Evolutionary conservation across 257 asterid genomes (phyloP).

Genomic region (Gentiana macrophylla): DNA sequence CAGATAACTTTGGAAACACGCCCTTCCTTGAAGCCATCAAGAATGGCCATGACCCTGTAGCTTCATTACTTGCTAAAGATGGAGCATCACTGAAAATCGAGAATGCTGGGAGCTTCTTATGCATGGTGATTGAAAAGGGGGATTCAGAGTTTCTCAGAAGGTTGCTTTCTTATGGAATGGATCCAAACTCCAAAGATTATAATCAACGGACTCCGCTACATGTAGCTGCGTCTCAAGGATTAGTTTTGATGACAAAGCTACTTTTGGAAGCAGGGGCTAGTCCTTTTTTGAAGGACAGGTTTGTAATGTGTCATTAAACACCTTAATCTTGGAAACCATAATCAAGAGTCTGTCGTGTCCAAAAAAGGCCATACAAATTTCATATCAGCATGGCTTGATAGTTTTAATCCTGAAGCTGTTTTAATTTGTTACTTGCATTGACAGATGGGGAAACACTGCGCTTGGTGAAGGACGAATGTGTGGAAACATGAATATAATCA

Average conservation of each 20-base stretch:
- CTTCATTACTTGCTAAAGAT: slow-evolving; percentile 46
- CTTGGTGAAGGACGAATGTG: slow-evolving; percentile 62
- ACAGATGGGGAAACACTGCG: slow-evolving; percentile 27
- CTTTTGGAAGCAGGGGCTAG: slow-evolving; percentile 87
- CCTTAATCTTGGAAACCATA: no score
- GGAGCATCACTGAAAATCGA: slow-evolving; percentile 64
- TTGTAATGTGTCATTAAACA: neutral
- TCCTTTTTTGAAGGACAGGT: slow-evolving; percentile 76
- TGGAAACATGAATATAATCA: slow-evolving; percentile 63
- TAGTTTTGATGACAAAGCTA: slow-evolving; percentile 58
- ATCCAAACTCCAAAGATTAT: slow-evolving; percentile 65
- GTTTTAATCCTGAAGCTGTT: no score
- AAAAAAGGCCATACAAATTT: no score
- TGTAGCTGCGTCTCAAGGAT: slow-evolving; percentile 70
- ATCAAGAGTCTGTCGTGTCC: no score
- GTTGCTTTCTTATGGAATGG: slow-evolving; percentile 49
- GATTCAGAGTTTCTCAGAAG: slow-evolving; percentile 74
- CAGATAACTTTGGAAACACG: slow-evolving; percentile 71
- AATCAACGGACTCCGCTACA: slow-evolving; percentile 85
- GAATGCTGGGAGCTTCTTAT: slow-evolving; percentile 60
- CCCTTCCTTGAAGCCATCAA: slow-evolving; percentile 81
- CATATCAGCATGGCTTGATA: no score
- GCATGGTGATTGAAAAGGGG: slow-evolving; percentile 54
- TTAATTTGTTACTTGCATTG: no score
- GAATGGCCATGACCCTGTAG: slow-evolving; percentile 64